These are phyloP conservation scores for Arachis stenosperma DNA, from an alignment of 306 rosid genomes.

Conservation along the genomic window DNA sequence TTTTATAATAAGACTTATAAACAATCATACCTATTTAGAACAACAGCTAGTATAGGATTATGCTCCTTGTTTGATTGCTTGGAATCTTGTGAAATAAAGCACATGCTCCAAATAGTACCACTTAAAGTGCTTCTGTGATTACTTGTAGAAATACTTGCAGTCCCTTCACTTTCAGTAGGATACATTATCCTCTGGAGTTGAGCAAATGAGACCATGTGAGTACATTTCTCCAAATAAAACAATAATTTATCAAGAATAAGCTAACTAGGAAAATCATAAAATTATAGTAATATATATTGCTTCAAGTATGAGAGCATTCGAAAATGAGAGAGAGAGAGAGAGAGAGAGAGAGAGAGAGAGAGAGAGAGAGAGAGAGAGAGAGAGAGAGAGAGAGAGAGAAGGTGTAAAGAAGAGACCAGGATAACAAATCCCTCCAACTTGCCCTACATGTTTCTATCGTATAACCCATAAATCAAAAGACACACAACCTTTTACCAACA, in stretches of 20 bases:
- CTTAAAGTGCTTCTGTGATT: slow-evolving; percentile 49
- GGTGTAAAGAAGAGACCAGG: slow-evolving; percentile 14
- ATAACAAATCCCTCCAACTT: slow-evolving; percentile 30
- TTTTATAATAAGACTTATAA: slow-evolving; percentile 34
- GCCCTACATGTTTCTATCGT: slow-evolving; percentile 25
- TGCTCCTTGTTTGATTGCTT: slow-evolving; percentile 57
- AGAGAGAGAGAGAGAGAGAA: too few relatives aligned
- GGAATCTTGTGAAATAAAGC: slow-evolving; percentile 78
- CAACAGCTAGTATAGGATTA: slow-evolving; percentile 83
- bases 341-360: too few relatives aligned
- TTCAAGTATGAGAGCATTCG: slow-evolving; percentile 4
- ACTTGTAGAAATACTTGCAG: slow-evolving; percentile 52
- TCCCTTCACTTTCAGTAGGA: slow-evolving; percentile 72
- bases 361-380: too few relatives aligned
- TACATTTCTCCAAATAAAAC: slow-evolving; percentile 31
- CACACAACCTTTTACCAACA: slow-evolving; percentile 21
- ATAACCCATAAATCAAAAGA: slow-evolving; percentile 28
- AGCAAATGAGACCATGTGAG: slow-evolving; percentile 39
- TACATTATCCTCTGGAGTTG: slow-evolving; percentile 66
- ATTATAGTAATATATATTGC: slow-evolving; percentile 19
- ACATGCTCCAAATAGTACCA: slow-evolving; percentile 95
- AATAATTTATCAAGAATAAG: slow-evolving; percentile 35
- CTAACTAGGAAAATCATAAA: slow-evolving; percentile 21
- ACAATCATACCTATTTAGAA: slow-evolving; percentile 71
- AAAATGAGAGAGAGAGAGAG: neutral